These are phyloP conservation scores for Colletotrichum lindemuthianum DNA, from an alignment of 2,329 filamentous ascomycete species.

Conservation along the genomic window DNA sequence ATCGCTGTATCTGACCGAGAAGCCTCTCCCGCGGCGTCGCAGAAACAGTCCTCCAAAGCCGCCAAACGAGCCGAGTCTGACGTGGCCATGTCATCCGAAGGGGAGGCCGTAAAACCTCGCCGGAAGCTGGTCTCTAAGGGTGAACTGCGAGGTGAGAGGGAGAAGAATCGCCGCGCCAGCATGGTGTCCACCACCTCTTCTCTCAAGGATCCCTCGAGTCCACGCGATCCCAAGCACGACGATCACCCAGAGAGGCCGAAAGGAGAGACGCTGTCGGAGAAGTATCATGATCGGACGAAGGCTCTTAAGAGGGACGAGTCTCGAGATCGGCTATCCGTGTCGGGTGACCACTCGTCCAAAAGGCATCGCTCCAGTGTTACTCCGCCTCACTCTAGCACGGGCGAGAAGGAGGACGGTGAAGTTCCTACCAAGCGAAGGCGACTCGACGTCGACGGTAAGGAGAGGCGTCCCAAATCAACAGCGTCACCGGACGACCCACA, in stretches of 20 bases:
- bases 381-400: conserved; percentile 62
- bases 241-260: conserved; percentile 60
- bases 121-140: conserved; percentile 72
- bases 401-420: conserved; percentile 64
- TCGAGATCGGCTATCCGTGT: conserved; percentile 61
- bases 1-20: conserved; percentile 64
- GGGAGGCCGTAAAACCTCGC: conserved; percentile 67
- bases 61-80: conserved; percentile 66
- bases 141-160: conserved; percentile 68
- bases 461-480: conserved; percentile 56
- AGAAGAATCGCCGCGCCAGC: conserved; percentile 68
- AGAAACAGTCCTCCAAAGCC: conserved; percentile 58
- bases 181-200: conserved; percentile 66
- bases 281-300: conserved; percentile 68
- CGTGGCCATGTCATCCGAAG: conserved; percentile 63
- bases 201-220: conserved; percentile 63
- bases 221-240: conserved; percentile 59
- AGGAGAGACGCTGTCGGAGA: conserved; percentile 57
- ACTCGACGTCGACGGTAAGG: conserved; percentile 63
- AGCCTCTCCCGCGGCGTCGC: conserved; percentile 56
- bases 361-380: conserved; percentile 68
- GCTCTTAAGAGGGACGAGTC: conserved; percentile 71
- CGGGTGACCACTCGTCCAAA: conserved; percentile 64
- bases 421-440: conserved; percentile 65
- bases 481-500: conserved; percentile 58